These are phyloP conservation scores for Echria macrotheca DNA, from an alignment of 495 filamentous ascomycete species.

Conservation along the genomic window DNA sequence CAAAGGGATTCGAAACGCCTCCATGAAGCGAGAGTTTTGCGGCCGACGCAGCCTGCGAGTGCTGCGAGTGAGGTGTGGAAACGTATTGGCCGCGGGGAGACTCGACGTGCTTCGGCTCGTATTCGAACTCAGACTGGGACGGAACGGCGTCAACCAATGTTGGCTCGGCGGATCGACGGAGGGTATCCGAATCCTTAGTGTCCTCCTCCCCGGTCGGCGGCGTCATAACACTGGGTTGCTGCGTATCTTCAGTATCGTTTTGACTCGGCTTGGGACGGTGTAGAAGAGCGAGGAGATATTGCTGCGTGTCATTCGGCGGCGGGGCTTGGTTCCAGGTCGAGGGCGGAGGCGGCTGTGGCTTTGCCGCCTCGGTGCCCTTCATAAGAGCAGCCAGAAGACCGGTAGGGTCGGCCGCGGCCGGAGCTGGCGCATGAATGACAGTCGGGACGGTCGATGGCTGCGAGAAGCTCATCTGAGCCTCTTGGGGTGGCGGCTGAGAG, in stretches of 20 bases:
- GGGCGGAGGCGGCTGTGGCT: slow-evolving; percentile 29
- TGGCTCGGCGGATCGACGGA: slow-evolving; percentile 20
- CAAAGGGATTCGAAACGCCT: slow-evolving; percentile 29
- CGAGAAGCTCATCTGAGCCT: slow-evolving; percentile 17
- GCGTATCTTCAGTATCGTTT: slow-evolving; percentile 38
- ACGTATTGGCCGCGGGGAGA: slow-evolving; percentile 33
- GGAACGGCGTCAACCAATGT: slow-evolving; percentile 23
- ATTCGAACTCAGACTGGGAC: slow-evolving; percentile 32
- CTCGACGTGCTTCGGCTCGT: slow-evolving; percentile 29
- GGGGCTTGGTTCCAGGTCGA: slow-evolving; percentile 36
- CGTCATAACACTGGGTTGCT: slow-evolving; percentile 34
- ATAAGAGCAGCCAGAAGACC: slow-evolving; percentile 51
- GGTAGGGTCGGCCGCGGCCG: slow-evolving; percentile 40
- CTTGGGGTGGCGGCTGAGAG: slow-evolving; percentile 13
- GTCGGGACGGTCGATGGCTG: slow-evolving; percentile 21
- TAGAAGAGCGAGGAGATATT: slow-evolving; percentile 48
- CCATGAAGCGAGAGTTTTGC: slow-evolving; percentile 18
- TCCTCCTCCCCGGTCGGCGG: slow-evolving; percentile 34
- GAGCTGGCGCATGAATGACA: slow-evolving; percentile 43
- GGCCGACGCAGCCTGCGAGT: slow-evolving; percentile 28
- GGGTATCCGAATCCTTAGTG: slow-evolving; percentile 14
- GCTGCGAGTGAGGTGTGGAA: slow-evolving; percentile 36
- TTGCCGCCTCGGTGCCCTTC: slow-evolving; percentile 39
- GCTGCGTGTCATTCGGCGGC: slow-evolving; percentile 43
- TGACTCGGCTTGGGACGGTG: slow-evolving; percentile 51